These are phyloP conservation scores for Testicularia cyperi DNA, from an alignment of 1,284 basidiomycete genomes.

Conservation along the genomic window DNA sequence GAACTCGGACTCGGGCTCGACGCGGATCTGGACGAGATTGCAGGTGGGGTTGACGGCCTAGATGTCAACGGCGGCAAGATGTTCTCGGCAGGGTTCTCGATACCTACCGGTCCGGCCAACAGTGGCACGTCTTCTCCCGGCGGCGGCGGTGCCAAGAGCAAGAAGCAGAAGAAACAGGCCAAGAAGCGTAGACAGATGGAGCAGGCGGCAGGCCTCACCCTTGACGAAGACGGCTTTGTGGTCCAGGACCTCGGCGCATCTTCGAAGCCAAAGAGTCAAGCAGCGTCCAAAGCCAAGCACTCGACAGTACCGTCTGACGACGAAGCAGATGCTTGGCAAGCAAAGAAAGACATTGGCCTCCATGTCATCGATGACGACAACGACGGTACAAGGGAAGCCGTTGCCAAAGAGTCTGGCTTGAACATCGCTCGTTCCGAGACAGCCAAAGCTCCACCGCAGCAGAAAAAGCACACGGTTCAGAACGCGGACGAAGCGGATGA, in stretches of 20 bases:
- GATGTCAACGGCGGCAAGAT: conserved; percentile 11
- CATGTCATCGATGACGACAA: conserved; percentile 14
- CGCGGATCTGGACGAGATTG: conserved; percentile 20
- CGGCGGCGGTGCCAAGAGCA: conserved; percentile 21
- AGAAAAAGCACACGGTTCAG: no score
- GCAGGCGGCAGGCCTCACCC: conserved; percentile 15
- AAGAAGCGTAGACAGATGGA: conserved; percentile 41
- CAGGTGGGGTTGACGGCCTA: conserved; percentile 20
- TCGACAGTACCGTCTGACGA: not conserved
- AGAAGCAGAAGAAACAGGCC: conserved; percentile 49
- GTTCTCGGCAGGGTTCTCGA: conserved; percentile 32
- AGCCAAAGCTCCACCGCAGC: not conserved
- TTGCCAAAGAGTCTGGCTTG: conserved; percentile 18
- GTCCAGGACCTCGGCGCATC: conserved; percentile 29
- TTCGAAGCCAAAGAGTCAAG: not conserved
- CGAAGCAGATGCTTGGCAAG: not conserved
- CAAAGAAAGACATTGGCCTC: not conserved
- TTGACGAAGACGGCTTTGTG: conserved; percentile 34
- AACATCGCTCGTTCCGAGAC: not conserved
- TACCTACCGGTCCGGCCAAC: conserved; percentile 11
- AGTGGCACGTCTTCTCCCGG: not conserved
- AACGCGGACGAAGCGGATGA: conserved; percentile 1
- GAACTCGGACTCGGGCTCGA: conserved; percentile 64
- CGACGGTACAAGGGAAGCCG: conserved; percentile 8
- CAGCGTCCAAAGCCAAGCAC: conserved; percentile 4